A percentile compares a stretch with the other conserved stretches of the same genome.
Conservation (phyloP, 2,329 filamentous ascomycete species). For the Neonectria faginata region DNA sequence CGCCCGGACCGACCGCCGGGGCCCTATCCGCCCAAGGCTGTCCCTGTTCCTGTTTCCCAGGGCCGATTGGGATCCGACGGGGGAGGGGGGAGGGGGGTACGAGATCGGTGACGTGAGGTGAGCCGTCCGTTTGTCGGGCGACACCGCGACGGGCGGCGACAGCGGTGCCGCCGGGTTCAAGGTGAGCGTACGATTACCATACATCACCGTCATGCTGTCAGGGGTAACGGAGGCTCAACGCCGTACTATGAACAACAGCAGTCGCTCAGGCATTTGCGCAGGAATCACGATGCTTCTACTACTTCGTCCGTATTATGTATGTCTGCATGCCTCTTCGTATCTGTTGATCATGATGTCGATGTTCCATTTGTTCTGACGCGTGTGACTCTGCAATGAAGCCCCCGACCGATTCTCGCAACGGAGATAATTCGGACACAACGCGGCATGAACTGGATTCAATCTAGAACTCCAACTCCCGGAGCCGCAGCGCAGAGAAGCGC, state of each 20-base stretch:
- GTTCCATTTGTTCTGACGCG: conserved; percentile 1
- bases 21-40: conserved; percentile 17
- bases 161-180: conserved; percentile 17
- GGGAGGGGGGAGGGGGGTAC: not conserved
- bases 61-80: not conserved
- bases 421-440: conserved; percentile 40
- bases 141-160: not conserved
- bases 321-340: not conserved
- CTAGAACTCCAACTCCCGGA: conserved; percentile 13
- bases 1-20: conserved; percentile 40
- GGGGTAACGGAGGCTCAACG: conserved; percentile 22
- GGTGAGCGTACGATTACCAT: not conserved
- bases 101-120: conserved; percentile 14
- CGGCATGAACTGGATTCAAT: conserved; percentile 29
- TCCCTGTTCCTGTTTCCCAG: not conserved
- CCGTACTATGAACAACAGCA: not conserved
- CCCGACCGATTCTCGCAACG: conserved; percentile 13
- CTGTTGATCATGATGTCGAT: not conserved
- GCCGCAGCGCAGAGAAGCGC: conserved; percentile 6
- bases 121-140: not conserved
- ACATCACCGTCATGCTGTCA: conserved; percentile 4
- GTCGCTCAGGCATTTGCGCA: not conserved
- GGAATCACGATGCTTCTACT: not conserved
- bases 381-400: conserved; percentile 6
- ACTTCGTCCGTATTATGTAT: not conserved